Evolutionary conservation across 2,329 filamentous ascomycete genomes (phyloP).

Genomic region (Remersonia thermophila): DNA sequence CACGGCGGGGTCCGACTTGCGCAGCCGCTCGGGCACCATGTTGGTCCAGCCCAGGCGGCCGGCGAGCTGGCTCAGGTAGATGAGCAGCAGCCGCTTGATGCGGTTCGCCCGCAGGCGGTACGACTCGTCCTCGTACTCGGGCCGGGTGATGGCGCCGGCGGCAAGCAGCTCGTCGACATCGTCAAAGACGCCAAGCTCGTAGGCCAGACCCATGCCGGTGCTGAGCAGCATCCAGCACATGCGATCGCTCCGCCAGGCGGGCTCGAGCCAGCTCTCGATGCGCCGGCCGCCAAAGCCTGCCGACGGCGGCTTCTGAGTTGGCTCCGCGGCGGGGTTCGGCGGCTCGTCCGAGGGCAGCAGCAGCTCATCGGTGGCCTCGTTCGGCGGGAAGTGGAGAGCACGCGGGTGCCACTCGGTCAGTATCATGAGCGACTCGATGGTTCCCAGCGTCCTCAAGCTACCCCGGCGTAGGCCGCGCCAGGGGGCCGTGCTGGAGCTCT

Average conservation of each 20-base stretch:
- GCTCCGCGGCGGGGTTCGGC: too few species aligned
- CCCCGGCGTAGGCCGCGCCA: conserved; percentile 61
- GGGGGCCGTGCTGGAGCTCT: conserved; percentile 56
- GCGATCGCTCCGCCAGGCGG: conserved; percentile 83
- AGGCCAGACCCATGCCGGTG: conserved; percentile 77
- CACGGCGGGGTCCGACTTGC: conserved; percentile 45
- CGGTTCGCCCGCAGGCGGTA: conserved; percentile 69
- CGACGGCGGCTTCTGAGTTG: conserved; percentile 22
- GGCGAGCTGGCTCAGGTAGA: conserved; percentile 89
- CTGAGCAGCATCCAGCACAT: conserved; percentile 98
- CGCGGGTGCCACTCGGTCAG: conserved; percentile 96
- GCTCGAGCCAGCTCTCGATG: conserved; percentile 93
- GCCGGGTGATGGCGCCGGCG: conserved; percentile 45
- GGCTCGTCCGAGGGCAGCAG: conserved; percentile 50
- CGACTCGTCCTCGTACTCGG: conserved; percentile 60
- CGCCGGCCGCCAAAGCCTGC: conserved; percentile 63
- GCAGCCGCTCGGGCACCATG: conserved; percentile 66
- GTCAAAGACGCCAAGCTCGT: conserved; percentile 93
- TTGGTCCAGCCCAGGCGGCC: conserved; percentile 85
- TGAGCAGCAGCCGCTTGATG: conserved; percentile 73
- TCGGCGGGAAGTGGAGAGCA: conserved; percentile 83
- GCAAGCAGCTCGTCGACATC: conserved; percentile 62
- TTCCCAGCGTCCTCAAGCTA: conserved; percentile 78
- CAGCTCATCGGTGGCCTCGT: conserved; percentile 59
- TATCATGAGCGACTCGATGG: conserved; percentile 86